phyloP scores from a whole-genome alignment of 1,284 basidiomycete genomes.

The Naganishia cerealis region DNA sequence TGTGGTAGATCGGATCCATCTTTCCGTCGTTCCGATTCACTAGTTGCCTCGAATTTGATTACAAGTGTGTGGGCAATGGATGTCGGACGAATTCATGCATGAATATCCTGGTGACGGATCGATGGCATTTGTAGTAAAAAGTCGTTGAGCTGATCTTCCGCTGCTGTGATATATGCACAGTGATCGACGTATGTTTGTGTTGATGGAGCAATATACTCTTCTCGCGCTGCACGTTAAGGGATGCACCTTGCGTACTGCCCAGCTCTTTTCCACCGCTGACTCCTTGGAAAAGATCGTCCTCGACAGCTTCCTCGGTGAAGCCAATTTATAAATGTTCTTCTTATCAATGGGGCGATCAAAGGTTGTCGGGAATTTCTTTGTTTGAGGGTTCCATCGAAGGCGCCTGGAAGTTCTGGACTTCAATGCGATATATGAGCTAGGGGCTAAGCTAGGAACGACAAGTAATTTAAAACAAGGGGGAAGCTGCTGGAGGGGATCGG shows the following conservation, averaged over 20 bases:
- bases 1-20: constrained; percentile 21
- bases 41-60: not conserved
- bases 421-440: not conserved
- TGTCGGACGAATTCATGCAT: not conserved
- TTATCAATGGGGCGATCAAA: constrained; percentile 8
- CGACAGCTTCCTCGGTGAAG: not conserved
- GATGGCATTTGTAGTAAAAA: no score
- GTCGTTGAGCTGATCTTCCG: no score
- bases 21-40: not conserved
- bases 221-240: not conserved
- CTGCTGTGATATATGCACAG: no score
- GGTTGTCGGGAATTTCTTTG: not conserved
- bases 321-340: not conserved
- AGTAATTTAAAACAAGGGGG: not conserved
- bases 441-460: not conserved
- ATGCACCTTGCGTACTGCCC: not conserved
- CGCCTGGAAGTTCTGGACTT: not conserved
- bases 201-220: not conserved
- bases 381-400: constrained; percentile 1
- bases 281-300: not conserved
- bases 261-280: not conserved
- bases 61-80: not conserved
- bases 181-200: no score
- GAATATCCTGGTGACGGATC: no score
- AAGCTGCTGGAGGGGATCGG: no score